Conservation (phyloP, 345 rosid genomes). For the Salix udensis region DNA sequence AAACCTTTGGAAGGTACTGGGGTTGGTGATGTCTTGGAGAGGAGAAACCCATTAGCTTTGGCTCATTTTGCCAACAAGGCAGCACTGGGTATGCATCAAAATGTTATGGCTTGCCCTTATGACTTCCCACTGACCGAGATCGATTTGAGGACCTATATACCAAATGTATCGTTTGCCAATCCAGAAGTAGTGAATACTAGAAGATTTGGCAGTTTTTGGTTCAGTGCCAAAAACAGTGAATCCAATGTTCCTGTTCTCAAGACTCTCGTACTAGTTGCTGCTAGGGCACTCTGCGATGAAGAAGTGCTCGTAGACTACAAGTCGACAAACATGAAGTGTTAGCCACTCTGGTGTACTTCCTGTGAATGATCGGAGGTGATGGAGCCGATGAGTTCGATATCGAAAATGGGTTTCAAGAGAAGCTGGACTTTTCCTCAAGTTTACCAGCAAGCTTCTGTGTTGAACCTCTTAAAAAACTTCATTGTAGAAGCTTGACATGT, state of each 20-base stretch:
- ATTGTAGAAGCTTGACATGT: no score
- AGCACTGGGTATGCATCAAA: constrained; percentile 57
- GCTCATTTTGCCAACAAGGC: constrained; percentile 84
- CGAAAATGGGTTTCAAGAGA: background rate
- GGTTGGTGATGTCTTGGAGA: constrained; percentile 52
- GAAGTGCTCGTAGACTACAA: constrained; percentile 72
- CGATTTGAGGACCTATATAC: constrained; percentile 67
- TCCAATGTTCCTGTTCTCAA: constrained; percentile 40
- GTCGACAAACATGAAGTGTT: constrained; percentile 54
- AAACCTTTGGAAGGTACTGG: constrained; percentile 51
- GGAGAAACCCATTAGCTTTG: constrained; percentile 78
- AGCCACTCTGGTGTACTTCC: constrained; percentile 67
- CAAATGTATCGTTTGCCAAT: constrained; percentile 52
- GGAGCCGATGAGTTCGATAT: constrained; percentile 33
- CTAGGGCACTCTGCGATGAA: constrained; percentile 60
- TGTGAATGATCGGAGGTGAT: constrained; percentile 62
- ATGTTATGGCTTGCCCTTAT: constrained; percentile 78
- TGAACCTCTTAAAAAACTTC: background rate
- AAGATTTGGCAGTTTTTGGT: constrained; percentile 72
- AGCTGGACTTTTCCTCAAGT: no score
- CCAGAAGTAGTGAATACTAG: constrained; percentile 54
- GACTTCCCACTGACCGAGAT: constrained; percentile 71
- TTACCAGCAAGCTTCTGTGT: no score
- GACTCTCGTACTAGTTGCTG: constrained; percentile 76
- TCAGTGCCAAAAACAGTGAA: constrained; percentile 21